Base-by-base conservation (phyloP, 2,329 filamentous ascomycete species). In the Didymella segeticola region DNA sequence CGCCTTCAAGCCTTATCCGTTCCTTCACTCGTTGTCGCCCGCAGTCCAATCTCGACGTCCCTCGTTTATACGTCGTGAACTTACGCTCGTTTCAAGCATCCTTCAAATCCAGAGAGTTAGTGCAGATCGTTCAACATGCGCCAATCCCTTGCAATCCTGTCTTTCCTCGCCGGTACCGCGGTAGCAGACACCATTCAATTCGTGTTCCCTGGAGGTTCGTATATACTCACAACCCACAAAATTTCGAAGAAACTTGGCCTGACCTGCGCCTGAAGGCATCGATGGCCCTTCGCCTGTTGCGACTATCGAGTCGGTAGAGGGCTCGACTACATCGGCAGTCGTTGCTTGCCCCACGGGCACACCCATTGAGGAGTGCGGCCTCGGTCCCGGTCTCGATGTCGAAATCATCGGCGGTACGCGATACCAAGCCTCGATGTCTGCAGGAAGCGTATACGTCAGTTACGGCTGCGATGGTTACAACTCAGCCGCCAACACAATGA, bases 381-480 rank as follows among this genome's bases (percentile, higher is more conserved):
- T 58, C 50, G 67, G 66, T 27, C 47, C 56, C 2, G 67, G 67
- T 17, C 34, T 65, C 23, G 49, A 60, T 10, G 60, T 62, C 30
- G 37, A 48, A 4, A 53, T 57, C 41, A 50, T 63, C 50, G 47
- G 53, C 33, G 50, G 46, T 23, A 60, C 47, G 42, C 51, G 49
- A 20, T 70, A 64, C 54, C 36, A 63, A 25, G 67, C 61, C 12
- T 42, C 56, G 31, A 61, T 70, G 59, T 50, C 48, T 0, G 56
- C 37, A 10, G 39, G 50, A 49, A 11, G 31, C 25, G 14, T 55
- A 27, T 62, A 58, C 41, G 62, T 72, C 57, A 68, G 61, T 49
- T 60, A 65, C 17, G 60, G 57, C 17, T 71, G 69, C 55, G 64
- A 67, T n/a, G 47, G 47, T 29, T 61, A 65, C 47, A 62, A 70